Conservation (phyloP, 768 basidiomycete species). For the Russula brevipes region DNA sequence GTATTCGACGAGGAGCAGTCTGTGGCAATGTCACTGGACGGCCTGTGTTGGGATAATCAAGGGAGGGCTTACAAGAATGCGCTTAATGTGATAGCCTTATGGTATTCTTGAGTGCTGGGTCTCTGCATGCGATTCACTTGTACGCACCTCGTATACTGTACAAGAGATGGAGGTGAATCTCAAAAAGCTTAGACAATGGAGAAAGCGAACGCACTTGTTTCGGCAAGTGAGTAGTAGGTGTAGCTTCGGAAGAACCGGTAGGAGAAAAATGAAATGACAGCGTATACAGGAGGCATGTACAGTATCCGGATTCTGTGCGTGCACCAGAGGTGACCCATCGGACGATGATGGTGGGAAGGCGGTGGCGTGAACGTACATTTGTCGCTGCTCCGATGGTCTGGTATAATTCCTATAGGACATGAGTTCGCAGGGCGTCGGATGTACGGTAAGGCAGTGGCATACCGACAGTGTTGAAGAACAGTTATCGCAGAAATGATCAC, state of each 20-base stretch:
- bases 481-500: slow-evolving; percentile 53
- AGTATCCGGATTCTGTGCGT: slow-evolving; percentile 60
- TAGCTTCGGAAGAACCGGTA: slow-evolving; percentile 80
- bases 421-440: not conserved
- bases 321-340: not conserved
- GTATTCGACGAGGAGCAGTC: slow-evolving; percentile 77
- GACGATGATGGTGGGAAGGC: not conserved
- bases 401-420: slow-evolving; percentile 58
- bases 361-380: slow-evolving; percentile 48
- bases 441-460: slow-evolving; percentile 25
- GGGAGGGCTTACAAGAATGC: slow-evolving; percentile 70
- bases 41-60: not conserved
- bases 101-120: not conserved
- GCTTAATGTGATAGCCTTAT: slow-evolving; percentile 71
- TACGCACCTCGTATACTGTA: slow-evolving; percentile 60
- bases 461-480: slow-evolving; percentile 62
- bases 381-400: slow-evolving; percentile 67
- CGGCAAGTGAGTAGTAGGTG: slow-evolving; percentile 53
- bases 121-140: not conserved
- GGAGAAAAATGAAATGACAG: slow-evolving; percentile 78
- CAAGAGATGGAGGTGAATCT: slow-evolving; percentile 22
- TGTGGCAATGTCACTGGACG: slow-evolving; percentile 28
- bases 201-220: slow-evolving; percentile 39
- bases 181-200: slow-evolving; percentile 34
- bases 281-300: slow-evolving; percentile 81